These are phyloP conservation scores for Lagerstroemia speciosa DNA, from an alignment of 345 rosid species.

Conservation along the genomic window DNA sequence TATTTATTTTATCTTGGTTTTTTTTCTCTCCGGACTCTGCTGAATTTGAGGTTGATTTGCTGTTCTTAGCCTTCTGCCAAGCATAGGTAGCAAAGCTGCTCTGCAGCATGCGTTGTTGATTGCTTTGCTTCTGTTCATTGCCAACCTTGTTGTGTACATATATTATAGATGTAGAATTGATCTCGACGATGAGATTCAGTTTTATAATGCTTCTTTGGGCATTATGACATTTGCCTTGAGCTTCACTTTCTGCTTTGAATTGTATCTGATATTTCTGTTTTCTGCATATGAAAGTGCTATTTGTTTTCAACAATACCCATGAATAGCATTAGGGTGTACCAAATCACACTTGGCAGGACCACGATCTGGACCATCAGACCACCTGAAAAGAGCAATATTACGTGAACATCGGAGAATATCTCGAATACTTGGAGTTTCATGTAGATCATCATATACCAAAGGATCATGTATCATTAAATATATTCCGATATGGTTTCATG, in stretches of 20 bases:
- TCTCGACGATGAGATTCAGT: not conserved
- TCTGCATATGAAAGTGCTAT: no score
- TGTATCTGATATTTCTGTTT: no score
- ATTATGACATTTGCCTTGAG: not conserved
- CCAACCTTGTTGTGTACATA: not conserved
- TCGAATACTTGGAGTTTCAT: no score
- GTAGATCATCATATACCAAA: no score
- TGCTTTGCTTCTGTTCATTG: not conserved
- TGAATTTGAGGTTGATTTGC: not conserved
- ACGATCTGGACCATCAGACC: no score
- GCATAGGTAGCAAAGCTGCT: not conserved
- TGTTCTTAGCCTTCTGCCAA: not conserved
- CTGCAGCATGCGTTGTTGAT: not conserved
- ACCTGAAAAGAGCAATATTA: no score
- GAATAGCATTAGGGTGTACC: no score
- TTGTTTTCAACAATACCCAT: no score
- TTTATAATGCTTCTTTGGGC: not conserved
- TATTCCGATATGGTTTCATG: no score
- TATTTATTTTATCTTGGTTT: not conserved
- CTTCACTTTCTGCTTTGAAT: not conserved
- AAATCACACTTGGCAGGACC: no score
- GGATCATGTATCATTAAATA: no score
- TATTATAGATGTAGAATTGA: not conserved
- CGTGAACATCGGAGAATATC: no score
- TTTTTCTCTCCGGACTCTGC: not conserved